Percentiles rank a stretch among this genome's conserved stretches.
These are phyloP conservation scores for Exserohilum rostratum DNA, from an alignment of 2,329 filamentous ascomycete species.

Conservation along the genomic window DNA sequence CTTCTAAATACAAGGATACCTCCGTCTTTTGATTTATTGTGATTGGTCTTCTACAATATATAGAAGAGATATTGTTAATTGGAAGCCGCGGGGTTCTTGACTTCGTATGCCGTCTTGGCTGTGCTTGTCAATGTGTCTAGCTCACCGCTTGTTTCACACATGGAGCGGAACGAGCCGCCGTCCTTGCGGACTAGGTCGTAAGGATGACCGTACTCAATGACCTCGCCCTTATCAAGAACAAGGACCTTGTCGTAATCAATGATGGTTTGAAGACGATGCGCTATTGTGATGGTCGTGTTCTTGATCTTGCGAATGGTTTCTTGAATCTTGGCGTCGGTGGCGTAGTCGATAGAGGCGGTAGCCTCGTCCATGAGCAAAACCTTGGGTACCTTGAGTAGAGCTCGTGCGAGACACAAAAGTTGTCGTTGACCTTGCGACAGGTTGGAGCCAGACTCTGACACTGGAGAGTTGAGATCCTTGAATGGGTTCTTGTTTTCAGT, in stretches of 20 bases:
- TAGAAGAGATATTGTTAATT: not conserved
- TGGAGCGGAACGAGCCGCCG: constrained; percentile 68
- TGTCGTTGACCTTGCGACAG: constrained; percentile 96
- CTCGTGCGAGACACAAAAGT: constrained; percentile 89
- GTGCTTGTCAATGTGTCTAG: constrained; percentile 62
- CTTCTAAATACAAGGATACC: not conserved
- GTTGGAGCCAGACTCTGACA: constrained; percentile 91
- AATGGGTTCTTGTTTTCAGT: constrained; percentile 94
- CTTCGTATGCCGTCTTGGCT: constrained; percentile 57
- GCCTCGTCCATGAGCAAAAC: constrained; percentile 99
- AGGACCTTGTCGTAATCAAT: constrained; percentile 98
- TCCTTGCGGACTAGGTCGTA: constrained; percentile 71
- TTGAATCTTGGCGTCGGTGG: constrained; percentile 94
- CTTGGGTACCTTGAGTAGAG: constrained; percentile 86
- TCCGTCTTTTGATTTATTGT: not conserved
- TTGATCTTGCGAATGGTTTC: constrained; percentile 92
- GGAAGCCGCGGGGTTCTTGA: not conserved
- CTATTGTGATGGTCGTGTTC: constrained; percentile 94
- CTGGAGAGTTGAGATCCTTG: constrained; percentile 79
- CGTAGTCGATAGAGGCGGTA: constrained; percentile 96
- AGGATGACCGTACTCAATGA: constrained; percentile 91
- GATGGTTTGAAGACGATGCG: constrained; percentile 93
- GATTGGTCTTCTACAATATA: not conserved
- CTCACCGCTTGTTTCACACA: constrained; percentile 71
- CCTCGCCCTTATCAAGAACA: constrained; percentile 85